phyloP scores from a whole-genome alignment of 169 alveolate species.

The Neospora caninum region DNA sequence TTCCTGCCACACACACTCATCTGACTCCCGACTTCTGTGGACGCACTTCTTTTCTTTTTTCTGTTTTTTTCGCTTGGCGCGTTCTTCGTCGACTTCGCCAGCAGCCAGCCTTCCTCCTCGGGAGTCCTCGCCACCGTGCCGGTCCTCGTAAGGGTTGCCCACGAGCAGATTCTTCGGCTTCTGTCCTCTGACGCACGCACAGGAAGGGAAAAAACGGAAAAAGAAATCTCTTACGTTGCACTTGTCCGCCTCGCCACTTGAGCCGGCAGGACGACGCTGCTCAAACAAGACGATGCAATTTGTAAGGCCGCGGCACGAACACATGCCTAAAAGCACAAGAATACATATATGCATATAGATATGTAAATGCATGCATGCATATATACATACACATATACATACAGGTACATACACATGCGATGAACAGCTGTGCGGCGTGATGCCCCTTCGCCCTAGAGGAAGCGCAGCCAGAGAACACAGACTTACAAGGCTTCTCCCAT shows the following conservation, averaged over 20 bases:
- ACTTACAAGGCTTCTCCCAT: slow-evolving; percentile 65
- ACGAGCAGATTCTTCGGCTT: slow-evolving; percentile 23
- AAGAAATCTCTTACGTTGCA: too few relatives aligned
- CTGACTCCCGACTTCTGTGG: background rate
- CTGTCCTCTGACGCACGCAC: background rate
- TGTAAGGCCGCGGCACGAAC: too few relatives aligned
- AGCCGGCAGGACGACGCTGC: too few relatives aligned
- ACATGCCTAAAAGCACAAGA: too few relatives aligned
- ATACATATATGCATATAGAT: too few relatives aligned
- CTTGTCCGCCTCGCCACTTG: too few relatives aligned
- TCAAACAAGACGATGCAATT: too few relatives aligned
- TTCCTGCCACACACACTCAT: too few relatives aligned
- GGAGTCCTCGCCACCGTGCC: background rate
- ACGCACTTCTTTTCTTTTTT: background rate
- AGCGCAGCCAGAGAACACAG: background rate
- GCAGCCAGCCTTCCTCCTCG: background rate
- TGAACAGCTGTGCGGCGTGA: background rate
- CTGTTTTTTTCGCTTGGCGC: background rate
- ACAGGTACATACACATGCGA: too few relatives aligned
- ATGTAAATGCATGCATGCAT: too few relatives aligned
- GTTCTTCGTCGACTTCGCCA: background rate
- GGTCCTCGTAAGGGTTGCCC: background rate
- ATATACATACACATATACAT: too few relatives aligned
- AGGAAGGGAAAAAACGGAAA: background rate
- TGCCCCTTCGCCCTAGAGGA: too few relatives aligned